A percentile compares a stretch with the other conserved stretches of the same genome.
These are phyloP conservation scores for Apiotrichum gracile DNA, from an alignment of 1,284 basidiomycete species.

Conservation along the genomic window DNA sequence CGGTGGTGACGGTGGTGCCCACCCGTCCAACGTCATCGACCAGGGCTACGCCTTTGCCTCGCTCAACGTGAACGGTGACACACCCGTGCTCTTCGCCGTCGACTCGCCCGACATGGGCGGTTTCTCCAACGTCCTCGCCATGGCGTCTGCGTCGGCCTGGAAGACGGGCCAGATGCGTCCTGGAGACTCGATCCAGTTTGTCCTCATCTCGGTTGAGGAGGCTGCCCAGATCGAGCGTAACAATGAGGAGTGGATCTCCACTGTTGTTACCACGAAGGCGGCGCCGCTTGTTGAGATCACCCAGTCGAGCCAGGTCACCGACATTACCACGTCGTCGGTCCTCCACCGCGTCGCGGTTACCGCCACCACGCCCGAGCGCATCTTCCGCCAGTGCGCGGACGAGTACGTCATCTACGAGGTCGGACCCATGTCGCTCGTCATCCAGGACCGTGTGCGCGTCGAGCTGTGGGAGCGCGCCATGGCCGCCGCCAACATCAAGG, in stretches of 20 bases:
- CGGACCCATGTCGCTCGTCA: conserved; percentile 53
- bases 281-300: conserved; percentile 9
- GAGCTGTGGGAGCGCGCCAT: conserved; percentile 56
- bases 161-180: conserved; percentile 40
- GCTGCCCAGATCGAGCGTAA: conserved; percentile 2
- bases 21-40: conserved; percentile 66
- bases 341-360: conserved; percentile 10
- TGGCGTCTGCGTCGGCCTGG: conserved; percentile 20
- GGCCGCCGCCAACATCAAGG: conserved; percentile 36
- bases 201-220: conserved; percentile 50
- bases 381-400: conserved; percentile 53
- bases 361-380: conserved; percentile 5
- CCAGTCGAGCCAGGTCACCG: conserved; percentile 2
- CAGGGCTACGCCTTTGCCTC: conserved; percentile 60
- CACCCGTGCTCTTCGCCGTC: conserved; percentile 53
- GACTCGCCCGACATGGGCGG: conserved; percentile 32
- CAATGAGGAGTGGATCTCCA: conserved; percentile 12
- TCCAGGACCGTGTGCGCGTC: conserved; percentile 53
- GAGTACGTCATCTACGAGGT: conserved; percentile 58
- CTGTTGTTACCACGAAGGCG: not conserved
- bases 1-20: conserved; percentile 65
- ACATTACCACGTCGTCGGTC: conserved; percentile 11
- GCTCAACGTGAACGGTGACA: conserved; percentile 62
- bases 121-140: conserved; percentile 18
- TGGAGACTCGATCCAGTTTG: conserved; percentile 28